Evolutionary conservation across 169 alveolate genomes (phyloP), one percentile per base, ranked within the genome.

Genomic region (Cryptosporidium ryanae): DNA sequence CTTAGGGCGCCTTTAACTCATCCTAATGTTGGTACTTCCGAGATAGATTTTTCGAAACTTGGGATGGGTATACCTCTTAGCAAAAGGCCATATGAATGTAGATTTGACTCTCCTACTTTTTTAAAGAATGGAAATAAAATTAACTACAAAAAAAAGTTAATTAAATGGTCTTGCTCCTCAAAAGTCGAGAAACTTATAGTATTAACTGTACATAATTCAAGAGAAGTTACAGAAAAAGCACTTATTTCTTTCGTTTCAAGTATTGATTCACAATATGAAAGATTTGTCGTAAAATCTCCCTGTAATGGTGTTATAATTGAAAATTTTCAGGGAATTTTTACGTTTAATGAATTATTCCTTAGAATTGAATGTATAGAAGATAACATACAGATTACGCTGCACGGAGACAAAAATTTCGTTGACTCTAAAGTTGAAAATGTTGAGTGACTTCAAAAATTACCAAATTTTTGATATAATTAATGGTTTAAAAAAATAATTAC

Each of bases 81-180:
- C 10, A 61, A 76, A 43, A 76, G 71, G 64, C 87, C 87, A 25
- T 76, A 59, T 76, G 87, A 76, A 44, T 76, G 87, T 59, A 76
- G 71, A 43, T 76, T 76, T 38, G 87, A 76, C 12, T 59, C 68
- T 0, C 71, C 71, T 23, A 43, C 71, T 44, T 55, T 59, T 76
- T 59, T 49, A 17, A 68, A 68, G 31, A 55, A 68, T 17, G 83
- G 83, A 17, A 49, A 59, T 29, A 21, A 32, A 6, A 68, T 68
- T 7, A 68, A 38, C 59, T 48, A 76, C 44, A 76, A 59, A 76
- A 55, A 76, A 29, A 55, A 38, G 63, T 59, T 29, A 32, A 54
- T 76, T 23, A 38, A 43, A 25, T 76, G 87, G 87, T 57, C 87
- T 46, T 76, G 87, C 31, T 76, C 38, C 27, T 76, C 87, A 23